Evolutionary conservation across 2,329 filamentous ascomycete species (phyloP).

Genomic region (Penicillium brevicompactum): DNA sequence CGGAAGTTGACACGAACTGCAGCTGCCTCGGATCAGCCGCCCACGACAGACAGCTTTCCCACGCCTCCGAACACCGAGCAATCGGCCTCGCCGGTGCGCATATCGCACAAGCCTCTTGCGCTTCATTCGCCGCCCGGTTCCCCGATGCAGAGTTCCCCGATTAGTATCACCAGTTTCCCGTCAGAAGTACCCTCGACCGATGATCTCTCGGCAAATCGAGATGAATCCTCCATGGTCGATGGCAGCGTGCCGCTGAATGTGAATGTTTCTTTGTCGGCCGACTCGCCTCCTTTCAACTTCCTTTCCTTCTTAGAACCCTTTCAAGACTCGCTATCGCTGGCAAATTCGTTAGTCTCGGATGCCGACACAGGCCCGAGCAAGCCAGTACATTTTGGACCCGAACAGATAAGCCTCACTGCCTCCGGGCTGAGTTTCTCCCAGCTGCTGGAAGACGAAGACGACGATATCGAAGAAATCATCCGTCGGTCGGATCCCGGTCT

Average conservation of each 20-base stretch:
- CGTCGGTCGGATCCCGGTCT: slow-evolving; percentile 38
- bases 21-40: slow-evolving; percentile 5
- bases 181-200: slow-evolving; percentile 17
- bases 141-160: slow-evolving; percentile 17
- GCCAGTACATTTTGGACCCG: slow-evolving; percentile 2
- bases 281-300: slow-evolving; percentile 18
- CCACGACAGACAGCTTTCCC: slow-evolving; percentile 8
- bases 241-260: slow-evolving; percentile 2
- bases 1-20: background rate
- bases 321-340: slow-evolving; percentile 13
- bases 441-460: slow-evolving; percentile 40
- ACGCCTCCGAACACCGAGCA: slow-evolving; percentile 22
- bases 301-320: slow-evolving; percentile 22
- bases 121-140: slow-evolving; percentile 16
- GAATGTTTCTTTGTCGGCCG: slow-evolving; percentile 17
- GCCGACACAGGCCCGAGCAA: background rate
- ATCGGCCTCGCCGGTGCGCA: slow-evolving; percentile 11
- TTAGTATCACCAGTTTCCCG: slow-evolving; percentile 17
- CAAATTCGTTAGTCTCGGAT: slow-evolving; percentile 14
- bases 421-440: slow-evolving; percentile 34
- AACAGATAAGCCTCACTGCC: slow-evolving; percentile 7
- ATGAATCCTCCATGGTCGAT: slow-evolving; percentile 8
- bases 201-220: slow-evolving; percentile 2
- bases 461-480: slow-evolving; percentile 60
- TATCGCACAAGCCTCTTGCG: background rate